A percentile compares a stretch with the other conserved stretches of the same genome.
Conservation (phyloP, 2,329 filamentous ascomycete genomes). For the Furcasterigmium furcatum region DNA sequence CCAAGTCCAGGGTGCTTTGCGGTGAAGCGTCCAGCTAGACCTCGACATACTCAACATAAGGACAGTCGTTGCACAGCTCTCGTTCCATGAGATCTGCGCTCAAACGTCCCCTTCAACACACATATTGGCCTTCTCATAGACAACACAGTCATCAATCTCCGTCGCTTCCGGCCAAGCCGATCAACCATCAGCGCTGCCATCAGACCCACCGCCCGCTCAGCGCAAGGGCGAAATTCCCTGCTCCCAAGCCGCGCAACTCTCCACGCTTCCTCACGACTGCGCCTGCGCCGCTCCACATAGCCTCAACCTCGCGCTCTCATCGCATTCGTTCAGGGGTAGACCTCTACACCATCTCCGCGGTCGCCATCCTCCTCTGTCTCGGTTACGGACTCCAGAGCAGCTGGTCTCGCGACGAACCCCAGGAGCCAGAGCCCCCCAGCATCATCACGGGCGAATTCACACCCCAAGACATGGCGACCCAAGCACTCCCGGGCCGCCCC, state of each 20-base stretch:
- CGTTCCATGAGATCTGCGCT: not conserved
- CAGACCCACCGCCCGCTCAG: not conserved
- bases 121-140: not conserved
- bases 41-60: not conserved
- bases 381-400: conserved; percentile 6
- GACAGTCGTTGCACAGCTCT: not conserved
- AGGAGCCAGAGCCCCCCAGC: not conserved
- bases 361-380: conserved; percentile 9
- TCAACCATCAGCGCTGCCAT: not conserved
- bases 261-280: not conserved
- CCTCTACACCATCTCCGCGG: conserved; percentile 5
- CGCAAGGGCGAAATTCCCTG: not conserved
- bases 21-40: not conserved
- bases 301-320: too few relatives aligned
- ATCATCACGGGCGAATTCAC: not conserved
- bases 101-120: not conserved
- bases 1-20: not conserved
- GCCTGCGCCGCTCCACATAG: not conserved
- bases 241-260: not conserved
- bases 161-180: not conserved
- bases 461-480: conserved; percentile 31
- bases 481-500: conserved; percentile 65
- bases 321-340: conserved; percentile 12
- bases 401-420: not conserved
- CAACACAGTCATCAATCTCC: not conserved